Conservation (phyloP, 1,139 yeast genomes). For the Petasospora rhodanensis region DNA sequence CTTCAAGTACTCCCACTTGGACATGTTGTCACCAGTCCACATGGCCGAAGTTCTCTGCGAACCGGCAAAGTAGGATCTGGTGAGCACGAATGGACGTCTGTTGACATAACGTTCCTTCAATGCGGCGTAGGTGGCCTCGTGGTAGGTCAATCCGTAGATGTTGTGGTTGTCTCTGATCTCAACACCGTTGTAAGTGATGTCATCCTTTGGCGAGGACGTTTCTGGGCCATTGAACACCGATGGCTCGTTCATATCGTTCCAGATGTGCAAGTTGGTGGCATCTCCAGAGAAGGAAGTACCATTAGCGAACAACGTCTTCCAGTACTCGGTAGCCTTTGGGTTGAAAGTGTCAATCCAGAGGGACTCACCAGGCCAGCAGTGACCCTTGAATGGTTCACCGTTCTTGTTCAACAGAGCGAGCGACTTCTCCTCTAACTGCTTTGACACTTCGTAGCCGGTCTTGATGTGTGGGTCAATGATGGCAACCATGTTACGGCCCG, state of each 20-base stretch:
- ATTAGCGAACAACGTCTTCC: conserved; percentile 48
- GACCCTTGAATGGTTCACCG: conserved; percentile 63
- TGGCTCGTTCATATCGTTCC: conserved; percentile 99
- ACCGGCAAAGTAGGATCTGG: conserved; percentile 85
- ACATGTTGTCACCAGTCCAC: conserved; percentile 98
- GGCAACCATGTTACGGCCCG: conserved; percentile 78
- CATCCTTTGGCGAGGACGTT: conserved; percentile 80
- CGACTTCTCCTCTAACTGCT: conserved; percentile 38
- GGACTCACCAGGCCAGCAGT: conserved; percentile 98
- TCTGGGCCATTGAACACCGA: conserved; percentile 95
- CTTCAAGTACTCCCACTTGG: conserved; percentile 83
- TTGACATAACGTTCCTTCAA: conserved; percentile 47
- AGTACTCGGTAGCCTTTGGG: conserved; percentile 54
- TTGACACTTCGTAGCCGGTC: conserved; percentile 60
- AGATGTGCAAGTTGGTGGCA: conserved; percentile 61
- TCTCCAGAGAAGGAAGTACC: conserved; percentile 47
- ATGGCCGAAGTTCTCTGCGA: conserved; percentile 88
- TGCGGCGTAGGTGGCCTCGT: conserved; percentile 73
- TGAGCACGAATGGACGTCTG: conserved; percentile 81
- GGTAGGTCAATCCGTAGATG: conserved; percentile 72
- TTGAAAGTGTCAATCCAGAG: conserved; percentile 86
- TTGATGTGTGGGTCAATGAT: conserved; percentile 93
- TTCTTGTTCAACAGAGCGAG: conserved; percentile 42
- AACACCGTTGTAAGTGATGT: conserved; percentile 71
- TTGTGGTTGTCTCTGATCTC: conserved; percentile 93